Evolutionary conservation across 441 rosid species (phyloP).

Genomic region (Populus hybrid): DNA sequence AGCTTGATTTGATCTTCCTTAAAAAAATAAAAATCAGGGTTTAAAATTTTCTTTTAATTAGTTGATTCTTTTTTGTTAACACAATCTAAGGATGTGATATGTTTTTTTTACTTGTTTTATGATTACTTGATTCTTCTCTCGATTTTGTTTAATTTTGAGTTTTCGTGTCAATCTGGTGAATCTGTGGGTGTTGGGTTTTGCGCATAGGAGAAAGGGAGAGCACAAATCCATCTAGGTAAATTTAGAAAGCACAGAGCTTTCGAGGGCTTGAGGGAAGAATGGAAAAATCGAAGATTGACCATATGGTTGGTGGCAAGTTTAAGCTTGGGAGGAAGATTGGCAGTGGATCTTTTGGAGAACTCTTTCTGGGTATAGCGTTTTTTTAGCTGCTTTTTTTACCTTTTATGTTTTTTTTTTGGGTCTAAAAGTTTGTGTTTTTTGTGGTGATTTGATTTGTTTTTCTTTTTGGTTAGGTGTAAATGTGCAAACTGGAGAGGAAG

Average conservation of each 20-base stretch:
- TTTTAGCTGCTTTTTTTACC: neutral
- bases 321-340: conserved; percentile 98
- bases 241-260: conserved; percentile 21
- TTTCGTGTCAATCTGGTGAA: neutral
- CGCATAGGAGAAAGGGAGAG: conserved; percentile 7
- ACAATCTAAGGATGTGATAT: conserved; percentile 20
- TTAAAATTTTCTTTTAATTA: conserved; percentile 5
- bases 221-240: conserved; percentile 30
- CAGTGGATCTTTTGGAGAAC: conserved; percentile 97
- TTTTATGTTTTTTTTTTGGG: neutral
- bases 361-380: conserved; percentile 64
- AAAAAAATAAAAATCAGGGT: conserved; percentile 19
- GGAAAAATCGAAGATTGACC: conserved; percentile 64
- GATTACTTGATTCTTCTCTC: neutral
- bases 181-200: conserved; percentile 10
- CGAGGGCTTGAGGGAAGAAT: conserved; percentile 12
- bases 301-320: conserved; percentile 85
- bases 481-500: conserved; percentile 97
- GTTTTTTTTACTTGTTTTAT: conserved; percentile 6
- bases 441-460: conserved; percentile 19
- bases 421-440: conserved; percentile 13
- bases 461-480: conserved; percentile 55
- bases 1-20: conserved; percentile 11
- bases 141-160: neutral
- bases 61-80: neutral